phyloP scores from a whole-genome alignment of 2,329 filamentous ascomycete species.

The Xylogone sp. region DNA sequence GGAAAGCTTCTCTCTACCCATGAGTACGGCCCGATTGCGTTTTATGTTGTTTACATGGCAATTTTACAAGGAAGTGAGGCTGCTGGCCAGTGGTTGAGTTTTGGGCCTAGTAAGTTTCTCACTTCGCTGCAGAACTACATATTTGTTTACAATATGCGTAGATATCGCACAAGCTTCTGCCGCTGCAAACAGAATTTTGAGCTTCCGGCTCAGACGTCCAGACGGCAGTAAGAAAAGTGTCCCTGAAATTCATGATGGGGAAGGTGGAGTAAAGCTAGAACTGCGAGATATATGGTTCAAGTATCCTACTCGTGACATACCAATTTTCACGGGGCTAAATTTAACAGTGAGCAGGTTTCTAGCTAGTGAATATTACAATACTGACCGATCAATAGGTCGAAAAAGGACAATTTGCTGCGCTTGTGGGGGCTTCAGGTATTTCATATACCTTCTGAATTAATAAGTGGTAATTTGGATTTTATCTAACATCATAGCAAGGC shows the following conservation, averaged over 20 bases:
- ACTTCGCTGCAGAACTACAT: constrained; percentile 4
- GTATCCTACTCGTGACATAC: constrained; percentile 54
- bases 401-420: constrained; percentile 64
- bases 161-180: constrained; percentile 55
- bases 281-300: constrained; percentile 54
- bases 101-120: constrained; percentile 35
- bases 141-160: constrained; percentile 4
- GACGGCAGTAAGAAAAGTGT: constrained; percentile 3
- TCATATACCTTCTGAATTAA: not conserved
- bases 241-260: constrained; percentile 20
- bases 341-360: constrained; percentile 37
- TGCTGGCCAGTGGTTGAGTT: constrained; percentile 49
- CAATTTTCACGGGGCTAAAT: constrained; percentile 57
- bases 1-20: constrained; percentile 39
- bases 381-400: constrained; percentile 39
- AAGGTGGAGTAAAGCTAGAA: constrained; percentile 51
- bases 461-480: too few relatives aligned
- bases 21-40: constrained; percentile 40
- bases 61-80: constrained; percentile 49
- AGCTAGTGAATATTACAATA: constrained; percentile 1
- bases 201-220: constrained; percentile 18
- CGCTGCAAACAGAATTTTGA: constrained; percentile 57
- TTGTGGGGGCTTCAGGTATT: constrained; percentile 56
- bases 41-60: constrained; percentile 52
- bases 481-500: constrained; percentile 33